Base-by-base conservation (phyloP, 1,284 basidiomycete genomes). In the Cronartium ribicola region DNA sequence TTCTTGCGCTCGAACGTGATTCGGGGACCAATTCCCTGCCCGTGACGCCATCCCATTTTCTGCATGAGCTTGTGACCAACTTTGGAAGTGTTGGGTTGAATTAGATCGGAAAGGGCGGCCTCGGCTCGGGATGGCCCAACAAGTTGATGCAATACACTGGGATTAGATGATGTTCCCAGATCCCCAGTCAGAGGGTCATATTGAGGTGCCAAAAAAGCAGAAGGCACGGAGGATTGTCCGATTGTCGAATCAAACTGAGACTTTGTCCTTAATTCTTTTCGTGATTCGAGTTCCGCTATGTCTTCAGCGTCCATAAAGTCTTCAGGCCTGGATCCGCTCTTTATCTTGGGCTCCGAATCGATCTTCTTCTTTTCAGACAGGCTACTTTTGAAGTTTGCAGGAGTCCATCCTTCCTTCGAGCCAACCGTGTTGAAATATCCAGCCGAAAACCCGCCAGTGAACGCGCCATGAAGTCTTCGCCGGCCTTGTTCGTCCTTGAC, bases 281-380 rank as follows among this genome's bases (percentile, higher is more conserved):
- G 87, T 64, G 91, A 90, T 51, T 85, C 86, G 76, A 90, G 81
- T 76, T 91, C 91, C 48, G 88, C 87, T n/a, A 95, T 83, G 81
- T 97, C 95, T 82, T 98, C 96, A 60, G 97, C 95, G 82, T 98
- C 95, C 95, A 98, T 98, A 81, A 93, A 98, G 81, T 98, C 95
- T 80, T 97, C 92, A 0, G 90, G 88, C 11, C 86, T 76, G 40
- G 67, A 70, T 43, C 74, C 85, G 76, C 82, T 80, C 17, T 84
- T 82, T 51, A 43, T 48, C 39, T 14, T 68, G 0, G 81, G 81
- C 78, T 86, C 86, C 76, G 86, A 81, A 79, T 88, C 88, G 37
- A 73, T 59, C 0, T 88, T 87, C 17, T 82, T 82, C 22, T 92
- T 86, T 10, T 91, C 94, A 0, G 92, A 94, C 22, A 91, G 88